Evolutionary conservation across 441 rosid genomes (phyloP).

Genomic region (Capsella rubella): DNA sequence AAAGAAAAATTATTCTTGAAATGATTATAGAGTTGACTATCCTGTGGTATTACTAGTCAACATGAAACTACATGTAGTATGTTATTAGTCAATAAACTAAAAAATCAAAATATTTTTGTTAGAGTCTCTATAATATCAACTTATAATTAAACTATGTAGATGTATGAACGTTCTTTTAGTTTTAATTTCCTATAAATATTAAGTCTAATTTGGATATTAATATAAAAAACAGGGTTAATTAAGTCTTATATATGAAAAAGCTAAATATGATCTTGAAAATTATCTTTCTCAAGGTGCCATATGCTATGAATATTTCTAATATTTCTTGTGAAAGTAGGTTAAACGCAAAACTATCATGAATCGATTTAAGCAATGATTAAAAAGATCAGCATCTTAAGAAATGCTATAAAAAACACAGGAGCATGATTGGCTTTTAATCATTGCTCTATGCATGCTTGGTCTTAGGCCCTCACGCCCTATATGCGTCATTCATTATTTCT

Average conservation of each 20-base stretch:
- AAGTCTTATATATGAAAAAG: neutral
- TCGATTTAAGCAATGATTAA: constrained; percentile 26
- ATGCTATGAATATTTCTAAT: neutral
- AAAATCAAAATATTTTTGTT: too few species aligned
- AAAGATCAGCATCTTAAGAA: constrained; percentile 12
- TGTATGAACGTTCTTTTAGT: neutral
- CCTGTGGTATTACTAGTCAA: neutral
- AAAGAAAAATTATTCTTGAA: too few species aligned
- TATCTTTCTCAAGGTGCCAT: constrained; percentile 29
- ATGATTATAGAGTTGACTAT: neutral
- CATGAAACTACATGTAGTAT: neutral
- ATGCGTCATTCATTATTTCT: constrained; percentile 26
- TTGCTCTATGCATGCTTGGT: constrained; percentile 46
- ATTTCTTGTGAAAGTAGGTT: neutral
- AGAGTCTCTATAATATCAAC: neutral
- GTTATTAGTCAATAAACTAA: neutral
- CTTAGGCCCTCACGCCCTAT: constrained; percentile 43
- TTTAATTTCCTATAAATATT: neutral
- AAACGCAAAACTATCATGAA: constrained; percentile 15
- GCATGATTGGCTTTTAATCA: constrained; percentile 44
- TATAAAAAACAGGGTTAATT: neutral
- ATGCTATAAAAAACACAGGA: constrained; percentile 25
- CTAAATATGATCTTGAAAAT: constrained; percentile 10
- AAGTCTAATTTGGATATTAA: neutral
- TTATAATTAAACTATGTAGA: neutral